Base-by-base conservation (phyloP, 495 filamentous ascomycete species). In the Xylona heveae region DNA sequence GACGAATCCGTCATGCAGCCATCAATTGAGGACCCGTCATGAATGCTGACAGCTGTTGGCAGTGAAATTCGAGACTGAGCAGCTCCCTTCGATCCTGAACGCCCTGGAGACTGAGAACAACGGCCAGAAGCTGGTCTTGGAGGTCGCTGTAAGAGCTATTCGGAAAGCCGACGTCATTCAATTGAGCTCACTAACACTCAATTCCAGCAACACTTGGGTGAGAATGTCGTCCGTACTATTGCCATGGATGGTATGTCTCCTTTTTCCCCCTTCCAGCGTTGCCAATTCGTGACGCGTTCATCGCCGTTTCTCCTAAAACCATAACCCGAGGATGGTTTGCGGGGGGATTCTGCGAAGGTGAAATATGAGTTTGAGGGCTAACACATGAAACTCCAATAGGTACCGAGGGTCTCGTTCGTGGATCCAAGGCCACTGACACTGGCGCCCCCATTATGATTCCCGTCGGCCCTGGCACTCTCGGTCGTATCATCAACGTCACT, bases 401-500 rank as follows among this genome's bases (percentile, higher is more conserved):
- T 88, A 97, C 88, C 55, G 88, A 95, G 65, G 88, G 88, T 78
- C 80, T 97, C 47, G 73, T 78, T 48, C 84, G 88, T 71, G 88
- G 88, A 55, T 62, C 66, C 50, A 64, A 63, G 50, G 79, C 76
- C 47, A 61, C 55, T 44, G 88, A 97, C 57, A 92, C 85, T 50
- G 90, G 90, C 53, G 63, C 70, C 39, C 88, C 88, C 51, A 97
- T 97, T 68, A 85, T 72, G 61, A 79, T 97, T 51, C 88, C 88
- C 51, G 88, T 97, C 66, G 88, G 88, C 51, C 69, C 71, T 47
- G 82, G 68, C 51, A 93, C 84, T 34, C 78, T 97, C 42, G 88
- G 88, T 49, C 88, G 88, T 72, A 97, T 97, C 69, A 82, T 97
- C 67, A 97, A 97, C 71, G 88, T 97, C 62, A 97, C 88, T 66